Evolutionary conservation across 169 alveolate species (phyloP).

Genomic region (Plasmodium yoelii): DNA sequence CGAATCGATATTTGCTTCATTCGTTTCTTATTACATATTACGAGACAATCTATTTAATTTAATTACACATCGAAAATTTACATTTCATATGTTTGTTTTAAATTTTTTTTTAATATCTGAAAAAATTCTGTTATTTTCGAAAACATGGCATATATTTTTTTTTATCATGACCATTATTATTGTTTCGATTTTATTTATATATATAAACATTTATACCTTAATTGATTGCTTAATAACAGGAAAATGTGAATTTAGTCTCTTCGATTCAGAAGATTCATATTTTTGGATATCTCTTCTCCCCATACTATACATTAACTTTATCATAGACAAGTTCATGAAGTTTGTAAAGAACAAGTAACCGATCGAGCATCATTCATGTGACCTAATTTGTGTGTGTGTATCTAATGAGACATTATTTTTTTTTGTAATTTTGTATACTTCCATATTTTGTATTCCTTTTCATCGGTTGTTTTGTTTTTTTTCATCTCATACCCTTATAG

Average conservation of each 20-base stretch:
- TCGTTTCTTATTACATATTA: conserved; percentile 38
- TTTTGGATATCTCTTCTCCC: conserved; percentile 69
- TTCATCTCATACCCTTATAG: conserved; percentile 7
- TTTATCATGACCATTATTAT: conserved; percentile 33
- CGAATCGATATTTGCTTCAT: conserved; percentile 47
- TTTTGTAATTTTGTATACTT: neutral
- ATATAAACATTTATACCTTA: conserved; percentile 58
- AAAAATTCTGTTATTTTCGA: conserved; percentile 58
- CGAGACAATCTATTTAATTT: conserved; percentile 8
- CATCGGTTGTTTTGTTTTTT: neutral
- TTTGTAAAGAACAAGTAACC: conserved; percentile 42
- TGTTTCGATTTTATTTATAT: conserved; percentile 33
- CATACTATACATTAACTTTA: conserved; percentile 46
- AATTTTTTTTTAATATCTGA: conserved; percentile 55
- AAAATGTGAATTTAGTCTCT: conserved; percentile 66
- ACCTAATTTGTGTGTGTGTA: neutral
- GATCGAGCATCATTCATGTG: neutral
- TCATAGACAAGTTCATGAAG: conserved; percentile 27
- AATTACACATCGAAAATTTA: conserved; percentile 57
- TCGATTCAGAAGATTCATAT: conserved; percentile 24
- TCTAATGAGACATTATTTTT: neutral
- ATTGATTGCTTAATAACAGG: conserved; percentile 58
- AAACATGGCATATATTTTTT: conserved; percentile 72
- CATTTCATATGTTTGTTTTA: conserved; percentile 65
- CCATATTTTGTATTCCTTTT: neutral